These are phyloP conservation scores for Gossypium trilobum DNA, from an alignment of 441 rosid species.

Conservation along the genomic window DNA sequence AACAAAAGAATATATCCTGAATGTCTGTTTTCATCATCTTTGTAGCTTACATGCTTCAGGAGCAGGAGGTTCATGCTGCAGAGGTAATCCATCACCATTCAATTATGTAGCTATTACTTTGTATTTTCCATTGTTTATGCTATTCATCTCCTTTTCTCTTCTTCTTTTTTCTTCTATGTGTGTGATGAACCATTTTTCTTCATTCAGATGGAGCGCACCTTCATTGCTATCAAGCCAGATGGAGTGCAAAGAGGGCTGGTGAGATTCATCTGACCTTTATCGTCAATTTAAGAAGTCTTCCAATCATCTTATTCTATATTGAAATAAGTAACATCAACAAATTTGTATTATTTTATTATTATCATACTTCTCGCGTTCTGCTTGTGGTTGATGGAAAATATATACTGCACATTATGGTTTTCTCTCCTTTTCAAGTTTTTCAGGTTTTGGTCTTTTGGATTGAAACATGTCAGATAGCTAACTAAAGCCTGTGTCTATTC, in stretches of 20 bases:
- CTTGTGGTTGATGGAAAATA: background rate
- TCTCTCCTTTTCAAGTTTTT: background rate
- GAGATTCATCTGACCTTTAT: slow-evolving; percentile 7
- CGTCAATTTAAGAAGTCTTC: background rate
- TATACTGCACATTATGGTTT: background rate
- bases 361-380: background rate
- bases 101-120: background rate
- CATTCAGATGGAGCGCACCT: slow-evolving; percentile 74
- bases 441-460: background rate
- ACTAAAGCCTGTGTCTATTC: slow-evolving; percentile 5
- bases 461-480: background rate
- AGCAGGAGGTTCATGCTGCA: slow-evolving; percentile 79
- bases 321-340: slow-evolving; percentile 8
- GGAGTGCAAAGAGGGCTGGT: slow-evolving; percentile 97
- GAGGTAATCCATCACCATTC: slow-evolving; percentile 43
- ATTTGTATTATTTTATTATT: background rate
- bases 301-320: background rate
- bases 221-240: slow-evolving; percentile 96
- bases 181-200: background rate
- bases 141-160: background rate
- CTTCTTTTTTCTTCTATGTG: background rate
- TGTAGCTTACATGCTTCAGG: slow-evolving; percentile 74
- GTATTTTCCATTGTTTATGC: background rate
- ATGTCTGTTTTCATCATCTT: slow-evolving; percentile 13
- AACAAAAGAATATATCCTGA: background rate